Base-by-base conservation (phyloP, 306 rosid species). In the Lagenaria siceraria region DNA sequence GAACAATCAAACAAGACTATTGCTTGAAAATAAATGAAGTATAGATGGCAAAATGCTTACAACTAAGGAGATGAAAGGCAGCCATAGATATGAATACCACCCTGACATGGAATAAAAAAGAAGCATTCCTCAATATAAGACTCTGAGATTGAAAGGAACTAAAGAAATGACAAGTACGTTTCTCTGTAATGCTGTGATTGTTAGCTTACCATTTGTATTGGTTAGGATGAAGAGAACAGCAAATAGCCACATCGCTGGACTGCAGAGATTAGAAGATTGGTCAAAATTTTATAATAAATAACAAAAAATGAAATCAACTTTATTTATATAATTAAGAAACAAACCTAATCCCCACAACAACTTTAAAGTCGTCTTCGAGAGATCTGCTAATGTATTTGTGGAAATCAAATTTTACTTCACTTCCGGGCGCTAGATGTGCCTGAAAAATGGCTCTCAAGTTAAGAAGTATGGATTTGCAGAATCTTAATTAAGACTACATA, bases 281-380 rank as follows among this genome's bases (percentile, higher is more conserved):
- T 54, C 7, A 48, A 71, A 83, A 75, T 13, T 69, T 74, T 22
- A 27, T 33, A 56, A 2, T 33, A 42, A 21, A 36, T n/a, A 60
- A 25, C 4, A 22, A 52, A 55, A 79, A 46, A 51, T 58, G 60
- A 24, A 82, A 87, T 70, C 72, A 75, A 43, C 9, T 54, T 68
- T 13, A 74, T 69, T 38, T 2, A 24, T 19, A 27, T 48, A 74
- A 61, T 31, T 19, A 59, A 17, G 52, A 51, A 24, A 77, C 79
- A 56, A 74, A 94, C 97, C 90, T 92, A 71, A 94, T 92, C 60
- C 87, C 97, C 24, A 94, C 98, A 1, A 95, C 88, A 65, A 84
- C 90, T 84, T 85, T 86, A 65, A 95, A 95, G 78, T 95, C 98
- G n/a, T 89, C 84, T 62, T 95, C 98, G 22, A 95, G 93, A 75